Evolutionary conservation across 257 asterid species (phyloP), one percentile per base, ranked within the genome.

Genomic region (Solanum sitiens): DNA sequence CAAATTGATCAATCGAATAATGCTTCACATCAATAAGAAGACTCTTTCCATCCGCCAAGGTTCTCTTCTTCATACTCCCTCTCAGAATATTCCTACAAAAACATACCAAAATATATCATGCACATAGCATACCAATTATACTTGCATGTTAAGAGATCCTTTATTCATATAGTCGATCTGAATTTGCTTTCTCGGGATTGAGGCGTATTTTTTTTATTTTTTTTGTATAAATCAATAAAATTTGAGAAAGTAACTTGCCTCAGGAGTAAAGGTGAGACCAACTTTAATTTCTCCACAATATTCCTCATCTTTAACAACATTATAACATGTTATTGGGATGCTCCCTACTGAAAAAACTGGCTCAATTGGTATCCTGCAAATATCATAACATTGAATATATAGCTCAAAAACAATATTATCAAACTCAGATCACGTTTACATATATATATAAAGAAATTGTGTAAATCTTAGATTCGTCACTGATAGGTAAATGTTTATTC

Each of bases 11-110:
- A 27, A 37, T 42, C 1, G 3, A 74, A 3, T 8, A 25, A 42
- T 16, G 32, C 18, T 86, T 59, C 47, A 76, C 56, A 61, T 91
- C 91, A 91, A 33, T 88, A 84, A 2, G 92, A 77, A 87, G 95
- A 91, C 47, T 92, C 90, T 84, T 91, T 92, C 93, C 94, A 92
- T 83, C 94, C 94, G 13, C 95, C 94, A 85, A 40, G 86, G 87
- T 70, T 87, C 79, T 91, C 94, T 72, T 90, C 94, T 71, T 75
- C 92, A 33, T 35, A 39, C 3, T 33, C 83, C 87, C 83, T 72
- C 53, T 89, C 92, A 12, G 15, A 5, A 39, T 11, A 88, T 47
- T 89, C 89, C 94, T 90, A 83, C 68, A 86, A 72, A n/a, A 72
- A 86, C 80, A 87, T 40, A 65, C 16, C 6, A 76, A 84, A 47